A percentile compares a stretch with the other conserved stretches of the same genome.
Evolutionary conservation across 352 stramenopile species (phyloP).

Genomic region (Blastocystis sp.): DNA sequence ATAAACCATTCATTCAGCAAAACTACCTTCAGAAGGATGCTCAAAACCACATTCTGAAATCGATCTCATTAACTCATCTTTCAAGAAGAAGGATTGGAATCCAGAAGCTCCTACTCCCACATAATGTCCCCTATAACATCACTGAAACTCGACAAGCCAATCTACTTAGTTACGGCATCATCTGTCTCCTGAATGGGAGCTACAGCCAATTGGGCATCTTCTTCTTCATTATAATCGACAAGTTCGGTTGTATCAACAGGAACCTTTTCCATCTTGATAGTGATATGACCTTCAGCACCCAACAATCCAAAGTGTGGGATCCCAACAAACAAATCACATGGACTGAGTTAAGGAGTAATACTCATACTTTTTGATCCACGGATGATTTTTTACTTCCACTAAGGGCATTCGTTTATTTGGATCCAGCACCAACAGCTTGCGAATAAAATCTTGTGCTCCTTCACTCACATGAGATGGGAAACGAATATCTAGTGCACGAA

Average conservation of each 20-base stretch:
- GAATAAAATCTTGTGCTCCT: slow-evolving; percentile 88
- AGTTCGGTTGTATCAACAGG: slow-evolving; percentile 28
- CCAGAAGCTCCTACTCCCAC: slow-evolving; percentile 96
- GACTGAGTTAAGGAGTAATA: slow-evolving; percentile 12
- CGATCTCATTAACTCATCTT: slow-evolving; percentile 94
- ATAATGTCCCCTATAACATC: slow-evolving; percentile 88
- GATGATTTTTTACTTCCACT: slow-evolving; percentile 85
- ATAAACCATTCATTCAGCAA: slow-evolving; percentile 55
- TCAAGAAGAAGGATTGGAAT: slow-evolving; percentile 99
- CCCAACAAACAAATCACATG: slow-evolving; percentile 59
- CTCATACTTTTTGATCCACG: slow-evolving; percentile 80
- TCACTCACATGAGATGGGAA: slow-evolving; percentile 87
- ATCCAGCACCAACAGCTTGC: slow-evolving; percentile 86
- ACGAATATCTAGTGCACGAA: slow-evolving; percentile 89
- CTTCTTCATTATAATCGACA: slow-evolving; percentile 65
- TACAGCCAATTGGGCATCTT: slow-evolving; percentile 43
- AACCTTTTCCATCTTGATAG: slow-evolving; percentile 10
- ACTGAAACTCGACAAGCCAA: background rate
- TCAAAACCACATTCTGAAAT: slow-evolving; percentile 99
- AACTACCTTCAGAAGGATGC: slow-evolving; percentile 94
- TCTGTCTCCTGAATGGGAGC: slow-evolving; percentile 1
- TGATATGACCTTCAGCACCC: no score
- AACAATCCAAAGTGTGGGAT: background rate
- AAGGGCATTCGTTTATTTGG: slow-evolving; percentile 87
- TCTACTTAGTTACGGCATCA: background rate